Evolutionary conservation across 176 grass and related monocot genomes (phyloP), one percentile per base, ranked within the genome.

Genomic region (Triticum timopheevii): DNA sequence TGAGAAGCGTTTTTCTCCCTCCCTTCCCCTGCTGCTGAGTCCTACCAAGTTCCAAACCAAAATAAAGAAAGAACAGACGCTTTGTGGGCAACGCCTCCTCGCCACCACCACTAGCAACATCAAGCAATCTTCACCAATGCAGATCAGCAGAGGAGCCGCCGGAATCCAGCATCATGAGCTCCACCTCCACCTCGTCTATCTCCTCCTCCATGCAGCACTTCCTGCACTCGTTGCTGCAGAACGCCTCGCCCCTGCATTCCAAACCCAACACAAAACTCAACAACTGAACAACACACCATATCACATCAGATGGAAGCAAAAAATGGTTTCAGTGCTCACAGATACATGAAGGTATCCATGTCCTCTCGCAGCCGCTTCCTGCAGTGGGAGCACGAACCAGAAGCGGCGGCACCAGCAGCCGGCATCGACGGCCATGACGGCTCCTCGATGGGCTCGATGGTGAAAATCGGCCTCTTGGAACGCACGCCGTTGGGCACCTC

Each of bases 211-310:
- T 90, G 84, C 87, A 90, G 20, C 74, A 84, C 12, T 87, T 89
- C 80, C 97, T 91, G 87, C 97, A 99, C 38, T 93, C 94, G 62
- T 20, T 69, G 90, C 89, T 99, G 79, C 97, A 99, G 82, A 99
- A 99, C 52, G 90, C 94, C 72, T 95, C 93, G 28, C 94, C 94
- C 30, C 94, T 99, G 89, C 61, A 86, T 86, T 20, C 39, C 20
- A 80, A 80, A 75, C 13, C 7, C 4, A 34, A 35, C 49, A 69
- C 50, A 87, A 44, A 69, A 52, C 1, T 47, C 40, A 86, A 56
- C 6, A 86, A 75, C 80, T 58, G 23, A 80, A 65, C 13, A 80
- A 64, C 10, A 67, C 1, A 38, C 19, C 30, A 86, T 22, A 76
- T 61, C 27, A 23, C 4, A 2, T 58, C 12, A 69, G 11, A 31